These are phyloP conservation scores for Mycosphaerelloides madeirae DNA, from an alignment of 2,329 filamentous ascomycete genomes.

Conservation along the genomic window DNA sequence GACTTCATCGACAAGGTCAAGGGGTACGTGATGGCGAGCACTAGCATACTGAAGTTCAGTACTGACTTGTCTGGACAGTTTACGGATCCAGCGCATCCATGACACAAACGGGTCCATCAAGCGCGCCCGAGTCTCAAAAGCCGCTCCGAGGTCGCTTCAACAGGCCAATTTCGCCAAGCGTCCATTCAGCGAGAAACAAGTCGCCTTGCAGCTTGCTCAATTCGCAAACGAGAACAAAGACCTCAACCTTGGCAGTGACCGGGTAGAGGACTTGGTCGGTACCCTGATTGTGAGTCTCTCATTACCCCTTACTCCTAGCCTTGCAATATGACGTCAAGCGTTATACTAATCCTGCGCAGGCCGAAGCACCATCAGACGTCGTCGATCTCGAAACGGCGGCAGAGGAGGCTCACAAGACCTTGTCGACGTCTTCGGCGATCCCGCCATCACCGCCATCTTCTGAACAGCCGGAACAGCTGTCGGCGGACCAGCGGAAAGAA, in stretches of 20 bases:
- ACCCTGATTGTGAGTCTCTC: conserved; percentile 58
- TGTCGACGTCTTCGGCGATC: conserved; percentile 20
- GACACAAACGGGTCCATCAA: conserved; percentile 17
- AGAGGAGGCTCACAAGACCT: conserved; percentile 24
- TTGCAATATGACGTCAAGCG: conserved; percentile 20
- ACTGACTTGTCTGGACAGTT: conserved; percentile 14
- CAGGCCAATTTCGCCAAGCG: conserved; percentile 40
- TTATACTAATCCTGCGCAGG: conserved; percentile 31
- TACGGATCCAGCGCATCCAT: conserved; percentile 21
- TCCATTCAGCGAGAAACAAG: conserved; percentile 60
- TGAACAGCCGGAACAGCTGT: conserved; percentile 31
- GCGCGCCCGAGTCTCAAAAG: conserved; percentile 9
- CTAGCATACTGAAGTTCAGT: not conserved
- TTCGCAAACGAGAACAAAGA: conserved; percentile 50
- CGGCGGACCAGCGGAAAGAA: conserved; percentile 32
- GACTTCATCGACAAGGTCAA: conserved; percentile 62
- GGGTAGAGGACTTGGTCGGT: conserved; percentile 50
- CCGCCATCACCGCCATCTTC: conserved; percentile 26
- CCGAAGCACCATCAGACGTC: conserved; percentile 41
- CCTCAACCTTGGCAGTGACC: conserved; percentile 44
- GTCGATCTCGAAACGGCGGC: conserved; percentile 35
- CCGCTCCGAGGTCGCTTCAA: conserved; percentile 16
- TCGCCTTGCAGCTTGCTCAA: conserved; percentile 59
- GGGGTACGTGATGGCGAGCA: conserved; percentile 30
- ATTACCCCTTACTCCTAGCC: conserved; percentile 15